Evolutionary conservation across 495 filamentous ascomycete species (phyloP), one percentile per base, ranked within the genome.

Genomic region (Evansstolkia leycettana): DNA sequence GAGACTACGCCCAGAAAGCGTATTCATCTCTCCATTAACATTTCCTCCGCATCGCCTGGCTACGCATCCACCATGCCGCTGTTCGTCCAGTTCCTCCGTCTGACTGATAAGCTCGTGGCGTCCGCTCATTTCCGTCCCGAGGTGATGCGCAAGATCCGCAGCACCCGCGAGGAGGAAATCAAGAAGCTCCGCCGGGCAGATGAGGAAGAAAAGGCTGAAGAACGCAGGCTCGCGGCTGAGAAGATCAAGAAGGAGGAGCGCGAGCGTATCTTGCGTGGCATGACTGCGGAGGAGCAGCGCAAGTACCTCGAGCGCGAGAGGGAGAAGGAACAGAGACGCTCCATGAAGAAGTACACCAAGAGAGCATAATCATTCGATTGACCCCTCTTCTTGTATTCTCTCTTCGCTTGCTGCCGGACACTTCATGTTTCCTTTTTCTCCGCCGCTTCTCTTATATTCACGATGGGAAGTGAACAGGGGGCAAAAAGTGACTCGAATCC

Each of bases 181-280:
- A 75, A 72, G 54, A 81, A 82, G 64, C 74, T 98, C 41, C 72
- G 80, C 47, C 82, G 81, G 48, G 65, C 70, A 2, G 82, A 81
- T 33, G 88, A 96, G 46, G 84, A 86, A n/a, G 85, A 92, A 59
- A 88, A 89, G 67, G 81, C 83, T 31, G 90, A 94, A 64, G 92
- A 96, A 71, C 67, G 86, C 25, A 71, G 72, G 42, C 38, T 73
- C 5, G 75, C 84, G 47, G 72, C 74, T 12, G 90, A 95, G 57
- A 84, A 82, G 70, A 61, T 73, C 47, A 92, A 86, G 70, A 95
- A 92, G 69, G 75, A 86, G 48, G 86, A 93, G 70, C 70, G 90
- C n/a, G 90, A 98, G 50, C 68, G 72, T 33, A 69, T 78, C 60
- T 62, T 98, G 34, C 82, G 80, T 49, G 70, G 73, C 7, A 75